Percentiles rank a stretch among this genome's conserved stretches.
These are phyloP conservation scores for Phytopythium cucurbitacearum DNA, from an alignment of 352 stramenopile genomes.

Conservation along the genomic window DNA sequence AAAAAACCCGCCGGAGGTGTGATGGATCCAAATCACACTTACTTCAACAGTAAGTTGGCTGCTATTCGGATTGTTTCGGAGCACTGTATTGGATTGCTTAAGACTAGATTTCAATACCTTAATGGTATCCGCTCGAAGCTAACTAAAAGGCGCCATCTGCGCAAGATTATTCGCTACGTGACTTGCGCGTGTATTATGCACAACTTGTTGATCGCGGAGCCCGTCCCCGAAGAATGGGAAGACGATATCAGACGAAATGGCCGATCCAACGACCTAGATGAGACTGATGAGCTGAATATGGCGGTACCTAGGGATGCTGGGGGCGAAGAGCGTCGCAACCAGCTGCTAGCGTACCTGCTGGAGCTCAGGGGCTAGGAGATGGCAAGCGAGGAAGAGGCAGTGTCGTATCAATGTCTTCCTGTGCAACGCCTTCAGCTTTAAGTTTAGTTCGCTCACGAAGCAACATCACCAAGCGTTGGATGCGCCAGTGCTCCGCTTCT, in stretches of 20 bases:
- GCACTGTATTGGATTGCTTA: constrained; percentile 16
- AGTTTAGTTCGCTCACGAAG: constrained; percentile 11
- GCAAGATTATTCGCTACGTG: constrained; percentile 3
- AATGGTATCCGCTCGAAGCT: constrained; percentile 6
- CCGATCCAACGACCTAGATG: neutral
- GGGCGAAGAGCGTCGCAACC: neutral
- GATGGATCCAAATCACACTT: constrained; percentile 1
- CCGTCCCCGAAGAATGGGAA: constrained; percentile 9
- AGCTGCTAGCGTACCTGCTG: constrained; percentile 11
- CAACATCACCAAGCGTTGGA: constrained; percentile 8
- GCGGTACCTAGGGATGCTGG: neutral
- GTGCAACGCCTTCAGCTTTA: constrained; percentile 9
- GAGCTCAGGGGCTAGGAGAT: constrained; percentile 6
- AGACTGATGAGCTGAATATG: constrained; percentile 9
- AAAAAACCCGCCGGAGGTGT: constrained; percentile 7
- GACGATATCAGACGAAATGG: constrained; percentile 2
- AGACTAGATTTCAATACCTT: constrained; percentile 13
- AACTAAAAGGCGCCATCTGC: constrained; percentile 8
- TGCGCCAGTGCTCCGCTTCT: constrained; percentile 6
- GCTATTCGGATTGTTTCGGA: constrained; percentile 15
- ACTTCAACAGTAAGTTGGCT: constrained; percentile 16
- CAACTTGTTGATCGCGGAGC: constrained; percentile 14
- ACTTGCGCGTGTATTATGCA: constrained; percentile 10
- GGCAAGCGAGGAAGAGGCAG: no score
- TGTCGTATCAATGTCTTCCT: constrained; percentile 11